Percentiles rank a stretch among this genome's conserved stretches.
Conservation (phyloP, 2,329 filamentous ascomycete species). For the Hypoxylon sp. region DNA sequence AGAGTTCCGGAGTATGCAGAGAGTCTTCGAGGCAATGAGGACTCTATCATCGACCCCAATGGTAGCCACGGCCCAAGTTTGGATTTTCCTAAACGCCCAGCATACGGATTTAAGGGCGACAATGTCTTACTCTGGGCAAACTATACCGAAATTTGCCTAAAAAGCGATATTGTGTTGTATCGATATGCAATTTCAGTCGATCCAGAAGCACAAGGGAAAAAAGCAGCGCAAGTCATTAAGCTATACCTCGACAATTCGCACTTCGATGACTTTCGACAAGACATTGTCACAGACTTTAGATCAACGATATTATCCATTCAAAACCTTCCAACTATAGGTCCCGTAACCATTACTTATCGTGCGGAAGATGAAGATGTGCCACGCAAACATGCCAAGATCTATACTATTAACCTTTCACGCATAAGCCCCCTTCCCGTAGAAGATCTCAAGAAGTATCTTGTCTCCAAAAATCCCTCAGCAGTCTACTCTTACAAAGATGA, state of each 20-base stretch:
- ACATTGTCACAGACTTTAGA: conserved; percentile 55
- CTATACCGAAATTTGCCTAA: not conserved
- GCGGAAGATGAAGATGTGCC: conserved; percentile 53
- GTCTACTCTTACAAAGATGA: conserved; percentile 47
- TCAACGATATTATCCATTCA: conserved; percentile 53
- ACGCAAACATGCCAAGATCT: conserved; percentile 24
- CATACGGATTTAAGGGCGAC: not conserved
- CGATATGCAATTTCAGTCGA: not conserved
- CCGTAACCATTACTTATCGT: conserved; percentile 47
- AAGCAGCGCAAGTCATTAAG: not conserved
- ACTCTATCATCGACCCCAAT: not conserved
- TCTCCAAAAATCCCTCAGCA: conserved; percentile 45
- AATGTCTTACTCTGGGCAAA: not conserved
- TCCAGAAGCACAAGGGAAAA: not conserved
- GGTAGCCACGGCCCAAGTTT: not conserved
- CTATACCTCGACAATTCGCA: not conserved
- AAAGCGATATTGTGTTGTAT: not conserved
- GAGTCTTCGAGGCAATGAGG: not conserved
- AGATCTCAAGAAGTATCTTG: conserved; percentile 50
- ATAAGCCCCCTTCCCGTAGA: conserved; percentile 49
- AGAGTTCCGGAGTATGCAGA: not conserved
- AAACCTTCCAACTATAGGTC: conserved; percentile 35
- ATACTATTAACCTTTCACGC: conserved; percentile 47
- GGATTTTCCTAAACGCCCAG: not conserved
- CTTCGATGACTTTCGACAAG: not conserved